Conservation (phyloP, 495 filamentous ascomycete genomes). For the Geopyxis carbonaria region DNA sequence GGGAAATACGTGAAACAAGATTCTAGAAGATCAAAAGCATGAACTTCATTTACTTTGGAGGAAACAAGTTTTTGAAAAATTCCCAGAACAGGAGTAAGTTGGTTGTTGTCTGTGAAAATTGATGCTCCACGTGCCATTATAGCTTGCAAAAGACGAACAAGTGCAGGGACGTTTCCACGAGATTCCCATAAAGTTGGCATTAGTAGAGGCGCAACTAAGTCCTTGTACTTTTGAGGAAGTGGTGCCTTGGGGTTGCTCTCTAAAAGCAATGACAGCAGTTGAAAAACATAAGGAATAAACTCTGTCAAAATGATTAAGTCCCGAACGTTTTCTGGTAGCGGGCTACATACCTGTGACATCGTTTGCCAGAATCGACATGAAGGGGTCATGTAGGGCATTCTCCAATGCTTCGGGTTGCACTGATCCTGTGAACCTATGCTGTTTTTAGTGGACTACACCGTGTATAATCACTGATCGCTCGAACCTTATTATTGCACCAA, state of each 20-base stretch:
- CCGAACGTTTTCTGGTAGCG: not conserved
- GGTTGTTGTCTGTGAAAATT: constrained; percentile 51
- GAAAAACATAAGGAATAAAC: constrained; percentile 93
- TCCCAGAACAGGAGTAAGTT: constrained; percentile 62
- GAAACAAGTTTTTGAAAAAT: constrained; percentile 81
- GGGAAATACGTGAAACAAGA: constrained; percentile 53
- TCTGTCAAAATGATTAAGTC: constrained; percentile 34
- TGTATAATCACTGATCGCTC: constrained; percentile 3
- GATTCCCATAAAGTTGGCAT: constrained; percentile 69
- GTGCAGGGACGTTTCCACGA: constrained; percentile 78
- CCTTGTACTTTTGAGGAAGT: constrained; percentile 59
- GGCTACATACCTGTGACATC: constrained; percentile 52
- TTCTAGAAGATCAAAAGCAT: constrained; percentile 82
- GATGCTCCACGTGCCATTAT: constrained; percentile 60
- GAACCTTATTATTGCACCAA: constrained; percentile 84
- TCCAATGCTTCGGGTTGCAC: constrained; percentile 57
- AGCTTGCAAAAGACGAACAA: constrained; percentile 66
- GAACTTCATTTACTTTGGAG: constrained; percentile 54
- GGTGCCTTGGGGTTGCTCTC: constrained; percentile 59
- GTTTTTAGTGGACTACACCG: constrained; percentile 5
- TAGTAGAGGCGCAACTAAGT: constrained; percentile 56
- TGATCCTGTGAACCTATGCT: constrained; percentile 48
- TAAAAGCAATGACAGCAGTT: constrained; percentile 76
- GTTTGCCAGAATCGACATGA: constrained; percentile 51
- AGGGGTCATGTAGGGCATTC: constrained; percentile 55